These are phyloP conservation scores for Plicaturopsis crispa DNA, from an alignment of 768 basidiomycete genomes.

Conservation along the genomic window DNA sequence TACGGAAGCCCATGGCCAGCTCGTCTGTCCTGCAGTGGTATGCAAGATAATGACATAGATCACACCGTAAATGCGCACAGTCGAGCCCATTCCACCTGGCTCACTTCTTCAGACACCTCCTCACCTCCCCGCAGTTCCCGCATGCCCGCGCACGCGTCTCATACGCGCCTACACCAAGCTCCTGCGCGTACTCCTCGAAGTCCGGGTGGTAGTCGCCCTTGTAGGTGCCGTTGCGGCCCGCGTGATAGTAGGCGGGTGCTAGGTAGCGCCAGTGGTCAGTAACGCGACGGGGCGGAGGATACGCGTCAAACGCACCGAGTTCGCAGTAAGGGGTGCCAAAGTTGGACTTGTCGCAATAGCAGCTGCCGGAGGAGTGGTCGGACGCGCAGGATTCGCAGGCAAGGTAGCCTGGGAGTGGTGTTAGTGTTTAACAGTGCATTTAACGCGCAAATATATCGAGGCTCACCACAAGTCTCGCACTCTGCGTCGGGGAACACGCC, in stretches of 20 bases:
- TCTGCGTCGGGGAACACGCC: not conserved
- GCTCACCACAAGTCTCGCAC: not conserved
- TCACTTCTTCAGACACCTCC: not conserved
- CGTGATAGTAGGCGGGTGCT: not conserved
- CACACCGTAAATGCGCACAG: no score
- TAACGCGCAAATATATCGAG: not conserved
- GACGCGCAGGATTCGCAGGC: not conserved
- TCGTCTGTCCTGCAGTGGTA: no score
- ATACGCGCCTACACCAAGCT: not conserved
- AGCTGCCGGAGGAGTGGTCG: not conserved
- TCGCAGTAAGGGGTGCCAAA: not conserved
- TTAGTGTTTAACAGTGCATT: not conserved
- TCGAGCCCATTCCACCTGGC: no score
- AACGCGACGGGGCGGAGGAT: no score
- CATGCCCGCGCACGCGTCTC: not conserved
- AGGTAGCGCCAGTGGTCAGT: no score
- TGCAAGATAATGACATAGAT: no score
- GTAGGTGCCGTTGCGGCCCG: not conserved
- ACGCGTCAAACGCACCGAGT: not conserved
- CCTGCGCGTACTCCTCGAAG: not conserved
- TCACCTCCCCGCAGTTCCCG: not conserved
- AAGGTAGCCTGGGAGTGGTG: not conserved
- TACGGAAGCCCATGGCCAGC: no score
- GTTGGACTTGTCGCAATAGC: not conserved
- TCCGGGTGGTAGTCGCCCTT: not conserved